Conservation (phyloP, 768 basidiomycete species). For the Mycena indigotica region DNA sequence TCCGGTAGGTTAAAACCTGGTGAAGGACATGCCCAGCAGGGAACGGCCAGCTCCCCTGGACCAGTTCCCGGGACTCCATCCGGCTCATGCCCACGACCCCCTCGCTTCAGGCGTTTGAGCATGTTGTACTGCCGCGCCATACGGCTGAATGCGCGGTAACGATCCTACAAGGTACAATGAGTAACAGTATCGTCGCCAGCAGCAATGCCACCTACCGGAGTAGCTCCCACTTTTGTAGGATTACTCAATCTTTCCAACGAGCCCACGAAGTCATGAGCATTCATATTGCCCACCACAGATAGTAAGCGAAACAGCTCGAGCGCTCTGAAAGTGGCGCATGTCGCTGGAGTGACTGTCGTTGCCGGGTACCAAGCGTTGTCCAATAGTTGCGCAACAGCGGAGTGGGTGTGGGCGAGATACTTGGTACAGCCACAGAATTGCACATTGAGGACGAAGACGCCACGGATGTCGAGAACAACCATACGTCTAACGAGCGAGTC, state of each 20-base stretch:
- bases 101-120: background rate
- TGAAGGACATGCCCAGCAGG: constrained; percentile 24
- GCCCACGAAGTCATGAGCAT: background rate
- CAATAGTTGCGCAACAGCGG: background rate
- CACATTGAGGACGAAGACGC: background rate
- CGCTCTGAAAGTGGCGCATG: background rate
- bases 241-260: background rate
- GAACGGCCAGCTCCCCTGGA: constrained; percentile 14
- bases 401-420: background rate
- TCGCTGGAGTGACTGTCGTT: background rate
- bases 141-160: background rate
- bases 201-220: too few relatives aligned
- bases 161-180: background rate
- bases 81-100: constrained; percentile 4
- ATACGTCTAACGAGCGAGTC: background rate
- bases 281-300: constrained; percentile 13
- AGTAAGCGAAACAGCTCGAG: constrained; percentile 11
- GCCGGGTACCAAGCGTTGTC: background rate
- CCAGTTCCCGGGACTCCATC: constrained; percentile 5
- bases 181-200: too few relatives aligned
- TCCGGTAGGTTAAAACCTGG: constrained; percentile 18
- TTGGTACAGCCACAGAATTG: background rate
- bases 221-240: background rate
- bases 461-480: background rate
- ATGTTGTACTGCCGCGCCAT: background rate